These are phyloP conservation scores for Lichtheimia hyalospora DNA, from an alignment of 371 early-diverging fungal genomes.

Conservation along the genomic window DNA sequence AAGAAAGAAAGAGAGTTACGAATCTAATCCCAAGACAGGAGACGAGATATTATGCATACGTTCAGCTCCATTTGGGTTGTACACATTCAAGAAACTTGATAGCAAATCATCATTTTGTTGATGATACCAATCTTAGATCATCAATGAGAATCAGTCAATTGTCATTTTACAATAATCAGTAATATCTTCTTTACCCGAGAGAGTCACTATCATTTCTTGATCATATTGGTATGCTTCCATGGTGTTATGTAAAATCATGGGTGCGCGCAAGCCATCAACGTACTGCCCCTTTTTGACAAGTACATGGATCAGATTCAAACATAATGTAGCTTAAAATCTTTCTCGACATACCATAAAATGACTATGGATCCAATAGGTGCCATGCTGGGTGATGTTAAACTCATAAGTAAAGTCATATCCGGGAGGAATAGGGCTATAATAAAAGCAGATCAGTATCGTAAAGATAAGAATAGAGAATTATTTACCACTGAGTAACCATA, in stretches of 20 bases:
- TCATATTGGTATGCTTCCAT: constrained; percentile 62
- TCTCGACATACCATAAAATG: constrained; percentile 36
- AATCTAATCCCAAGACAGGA: background rate
- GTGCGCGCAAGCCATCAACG: constrained; percentile 75
- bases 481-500: constrained; percentile 61
- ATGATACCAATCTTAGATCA: constrained; percentile 61
- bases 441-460: background rate
- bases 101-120: constrained; percentile 36
- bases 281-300: constrained; percentile 53
- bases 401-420: constrained; percentile 60
- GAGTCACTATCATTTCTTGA: constrained; percentile 59
- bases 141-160: background rate
- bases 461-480: background rate
- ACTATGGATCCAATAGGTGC: constrained; percentile 81
- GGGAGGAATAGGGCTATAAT: constrained; percentile 43
- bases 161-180: background rate
- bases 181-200: constrained; percentile 31
- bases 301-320: background rate
- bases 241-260: constrained; percentile 64
- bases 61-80: constrained; percentile 58
- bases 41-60: constrained; percentile 14
- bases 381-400: constrained; percentile 57
- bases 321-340: background rate
- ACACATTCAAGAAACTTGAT: constrained; percentile 43
- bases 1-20: background rate